Evolutionary conservation across 1,284 basidiomycete genomes (phyloP).

Genomic region (Dichomitus squalens): DNA sequence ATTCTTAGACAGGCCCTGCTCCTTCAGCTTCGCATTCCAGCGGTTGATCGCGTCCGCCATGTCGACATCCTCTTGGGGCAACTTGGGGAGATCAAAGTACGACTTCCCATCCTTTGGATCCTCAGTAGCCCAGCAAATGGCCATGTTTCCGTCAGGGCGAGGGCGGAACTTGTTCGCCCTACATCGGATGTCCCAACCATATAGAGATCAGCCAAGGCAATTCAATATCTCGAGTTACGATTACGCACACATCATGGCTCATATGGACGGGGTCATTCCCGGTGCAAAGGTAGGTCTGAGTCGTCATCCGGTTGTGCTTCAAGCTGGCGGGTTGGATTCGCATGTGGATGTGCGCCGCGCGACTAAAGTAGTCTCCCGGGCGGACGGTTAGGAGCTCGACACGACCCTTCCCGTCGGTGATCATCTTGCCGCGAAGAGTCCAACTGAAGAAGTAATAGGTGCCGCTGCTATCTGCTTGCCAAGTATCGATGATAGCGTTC

Average conservation of each 20-base stretch:
- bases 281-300: slow-evolving; percentile 31
- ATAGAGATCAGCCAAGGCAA: neutral
- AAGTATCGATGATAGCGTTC: slow-evolving; percentile 29
- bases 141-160: slow-evolving; percentile 23
- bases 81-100: slow-evolving; percentile 23
- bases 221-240: no score
- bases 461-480: slow-evolving; percentile 31
- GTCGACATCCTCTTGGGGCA: slow-evolving; percentile 21
- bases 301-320: slow-evolving; percentile 26
- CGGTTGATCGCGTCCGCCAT: slow-evolving; percentile 19
- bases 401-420: slow-evolving; percentile 29
- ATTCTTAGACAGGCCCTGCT: slow-evolving; percentile 17
- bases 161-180: slow-evolving; percentile 25
- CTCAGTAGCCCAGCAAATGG: slow-evolving; percentile 23
- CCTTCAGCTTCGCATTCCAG: slow-evolving; percentile 30
- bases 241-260: slow-evolving; percentile 28
- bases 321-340: slow-evolving; percentile 14
- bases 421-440: slow-evolving; percentile 30
- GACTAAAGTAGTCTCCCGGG: slow-evolving; percentile 28
- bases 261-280: slow-evolving; percentile 24
- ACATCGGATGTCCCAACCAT: neutral
- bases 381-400: slow-evolving; percentile 31
- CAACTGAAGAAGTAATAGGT: slow-evolving; percentile 28
- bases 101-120: slow-evolving; percentile 13
- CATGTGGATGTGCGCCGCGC: slow-evolving; percentile 31